Evolutionary conservation across 768 basidiomycete genomes (phyloP), one percentile per base, ranked within the genome.

Genomic region (Cyathus striatus): DNA sequence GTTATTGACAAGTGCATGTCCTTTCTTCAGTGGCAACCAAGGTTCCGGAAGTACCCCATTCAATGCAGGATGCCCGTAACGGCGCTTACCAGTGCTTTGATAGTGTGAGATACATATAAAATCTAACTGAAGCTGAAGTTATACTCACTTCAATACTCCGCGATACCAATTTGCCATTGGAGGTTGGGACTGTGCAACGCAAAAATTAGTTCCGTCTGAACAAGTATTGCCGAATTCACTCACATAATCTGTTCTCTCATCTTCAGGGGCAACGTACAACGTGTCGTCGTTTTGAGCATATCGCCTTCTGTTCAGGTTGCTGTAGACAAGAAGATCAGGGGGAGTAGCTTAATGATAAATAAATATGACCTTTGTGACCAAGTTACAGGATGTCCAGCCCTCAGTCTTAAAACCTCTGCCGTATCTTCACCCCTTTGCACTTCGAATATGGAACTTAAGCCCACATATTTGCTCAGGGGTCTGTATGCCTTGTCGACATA

Each of bases 111-210:
- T n/a, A n/a, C n/a, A 48, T 24, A 27, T 32, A 22, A 12, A 20
- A 26, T n/a, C 45, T 3, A 54, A 34, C 17, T 9, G 13, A 12
- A 25, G 20, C 3, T 18, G 16, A 6, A 38, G 18, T 45, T 14
- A 34, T 17, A 52, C 53, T 12, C 59, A 90, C 90, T 95, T 95
- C 12, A 98, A 70, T 17, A 98, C 90, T 0, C 95, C 95, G 34
- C 75, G 76, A 60, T 91, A 97, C 82, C 90, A 94, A 53, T 90
- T 90, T 12, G 87, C 84, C 90, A 98, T 93, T 0, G 95, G 95
- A 0, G 95, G 94, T 61, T 98, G 95, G 0, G 90, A 92, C 86
- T 93, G 53, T 33, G 46, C 51, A 40, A 32, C 41, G 48, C 50
- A 39, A 45, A 45, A 23, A 40, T 53, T 33, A 50, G 42, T n/a